Evolutionary conservation across 345 rosid genomes (phyloP).

Genomic region (Brassica juncea): DNA sequence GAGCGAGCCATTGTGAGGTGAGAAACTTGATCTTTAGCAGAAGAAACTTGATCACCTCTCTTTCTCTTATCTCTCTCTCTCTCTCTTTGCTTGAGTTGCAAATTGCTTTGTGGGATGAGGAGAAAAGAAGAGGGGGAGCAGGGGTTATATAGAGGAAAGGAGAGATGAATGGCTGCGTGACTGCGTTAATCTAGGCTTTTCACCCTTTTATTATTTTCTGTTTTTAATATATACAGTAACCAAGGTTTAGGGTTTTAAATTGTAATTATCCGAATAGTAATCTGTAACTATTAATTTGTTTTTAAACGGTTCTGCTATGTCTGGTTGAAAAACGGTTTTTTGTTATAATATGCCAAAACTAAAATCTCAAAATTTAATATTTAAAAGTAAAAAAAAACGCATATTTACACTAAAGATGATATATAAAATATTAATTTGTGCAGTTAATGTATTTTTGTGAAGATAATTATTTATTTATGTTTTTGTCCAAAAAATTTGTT

Average conservation of each 20-base stretch:
- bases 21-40: neutral
- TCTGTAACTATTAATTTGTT: neutral
- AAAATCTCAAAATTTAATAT: neutral
- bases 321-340: neutral
- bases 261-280: neutral
- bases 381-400: neutral
- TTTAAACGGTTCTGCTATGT: neutral
- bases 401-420: neutral
- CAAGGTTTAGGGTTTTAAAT: neutral
- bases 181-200: constrained; percentile 11
- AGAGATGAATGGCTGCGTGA: neutral
- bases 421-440: too few species aligned
- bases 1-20: constrained; percentile 40
- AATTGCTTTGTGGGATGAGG: constrained; percentile 10
- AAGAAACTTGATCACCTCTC: constrained; percentile 13
- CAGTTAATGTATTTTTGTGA: neutral
- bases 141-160: constrained; percentile 26
- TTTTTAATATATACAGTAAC: neutral
- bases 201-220: neutral
- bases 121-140: constrained; percentile 1
- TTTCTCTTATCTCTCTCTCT: neutral
- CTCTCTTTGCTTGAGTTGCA: neutral
- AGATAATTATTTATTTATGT: neutral
- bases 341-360: neutral
- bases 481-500: too few species aligned